Evolutionary conservation across 129 eudicot species (phyloP), one percentile per base, ranked within the genome.

Genomic region (Flaveria brownii): DNA sequence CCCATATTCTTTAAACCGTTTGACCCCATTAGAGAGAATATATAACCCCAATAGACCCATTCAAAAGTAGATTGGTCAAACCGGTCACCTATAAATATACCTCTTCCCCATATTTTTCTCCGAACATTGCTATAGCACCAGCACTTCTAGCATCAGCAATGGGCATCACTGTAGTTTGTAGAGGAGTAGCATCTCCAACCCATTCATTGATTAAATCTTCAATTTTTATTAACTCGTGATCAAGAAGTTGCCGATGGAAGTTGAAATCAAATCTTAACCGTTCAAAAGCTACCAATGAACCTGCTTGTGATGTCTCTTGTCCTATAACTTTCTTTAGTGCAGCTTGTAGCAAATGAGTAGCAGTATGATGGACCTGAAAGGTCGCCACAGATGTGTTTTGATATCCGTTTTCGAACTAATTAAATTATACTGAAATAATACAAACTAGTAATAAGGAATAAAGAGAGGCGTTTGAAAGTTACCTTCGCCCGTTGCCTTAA

Each of bases 61-160:
- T 62, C 20, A 13, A 23, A 62, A 62, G 20, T 26, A 62, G 68
- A 30, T 30, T 61, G 28, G 41, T 13, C 39, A 14, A 61, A 25
- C 26, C 42, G 1, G 9, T 61, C 41, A 28, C 45, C 68, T 62
- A 62, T 30, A 30, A 62, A 30, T 63, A 23, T 61, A 94, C 99
- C 96, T 91, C 84, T 41, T 94, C 94, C 41, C 97, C 97, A 66
- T 94, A 94, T 83, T 94, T 94, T 89, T 94, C 99, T 72, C 97
- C 99, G 84, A 94, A 91, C 99, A 94, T 94, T 55, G 97, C 97
- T 64, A 94, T 87, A 17, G 99, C 99, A 50, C 99, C 99, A 70
- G 96, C 96, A 45, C 79, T 83, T 88, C 89, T 94, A 47, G 99
- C 99, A 22, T 91, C 99, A 30, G 77, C 65, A 36, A 94, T 76